Conservation (phyloP, 2,329 filamentous ascomycete species). For the Cryoendolithus antarcticus region DNA sequence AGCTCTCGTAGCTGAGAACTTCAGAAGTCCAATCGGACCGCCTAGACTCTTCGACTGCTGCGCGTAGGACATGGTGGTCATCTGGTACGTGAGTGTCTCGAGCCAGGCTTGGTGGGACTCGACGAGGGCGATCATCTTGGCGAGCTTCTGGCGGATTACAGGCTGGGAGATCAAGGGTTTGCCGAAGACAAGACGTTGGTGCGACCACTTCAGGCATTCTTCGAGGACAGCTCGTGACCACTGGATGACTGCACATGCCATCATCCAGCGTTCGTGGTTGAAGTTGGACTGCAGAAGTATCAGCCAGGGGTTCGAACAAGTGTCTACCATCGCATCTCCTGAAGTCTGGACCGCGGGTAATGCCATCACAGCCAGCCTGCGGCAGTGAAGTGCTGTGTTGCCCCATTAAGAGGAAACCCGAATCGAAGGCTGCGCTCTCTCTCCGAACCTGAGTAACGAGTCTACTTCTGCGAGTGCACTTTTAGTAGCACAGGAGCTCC, state of each 20-base stretch:
- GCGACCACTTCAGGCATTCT: slow-evolving; percentile 78
- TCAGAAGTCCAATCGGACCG: slow-evolving; percentile 71
- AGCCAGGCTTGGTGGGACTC: slow-evolving; percentile 81
- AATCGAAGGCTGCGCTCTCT: no score
- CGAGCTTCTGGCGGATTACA: slow-evolving; percentile 71
- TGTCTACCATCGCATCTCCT: no score
- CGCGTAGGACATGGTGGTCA: slow-evolving; percentile 72
- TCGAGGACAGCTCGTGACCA: slow-evolving; percentile 59
- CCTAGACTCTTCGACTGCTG: slow-evolving; percentile 63
- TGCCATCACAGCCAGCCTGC: no score
- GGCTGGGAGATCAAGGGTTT: slow-evolving; percentile 75
- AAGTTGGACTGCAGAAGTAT: no score
- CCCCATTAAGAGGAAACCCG: no score
- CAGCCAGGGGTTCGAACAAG: no score
- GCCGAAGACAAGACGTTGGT: slow-evolving; percentile 73
- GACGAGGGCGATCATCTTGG: slow-evolving; percentile 72
- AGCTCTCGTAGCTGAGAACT: slow-evolving; percentile 63
- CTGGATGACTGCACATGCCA: slow-evolving; percentile 46
- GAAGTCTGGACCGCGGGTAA: no score
- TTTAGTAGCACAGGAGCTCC: no score
- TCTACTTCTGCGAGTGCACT: no score
- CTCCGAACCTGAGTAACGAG: no score
- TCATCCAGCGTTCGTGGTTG: slow-evolving; percentile 49
- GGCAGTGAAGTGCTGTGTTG: no score
- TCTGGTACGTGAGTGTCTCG: slow-evolving; percentile 74